phyloP scores from a whole-genome alignment of 345 rosid genomes.

The Nasturtium officinale region DNA sequence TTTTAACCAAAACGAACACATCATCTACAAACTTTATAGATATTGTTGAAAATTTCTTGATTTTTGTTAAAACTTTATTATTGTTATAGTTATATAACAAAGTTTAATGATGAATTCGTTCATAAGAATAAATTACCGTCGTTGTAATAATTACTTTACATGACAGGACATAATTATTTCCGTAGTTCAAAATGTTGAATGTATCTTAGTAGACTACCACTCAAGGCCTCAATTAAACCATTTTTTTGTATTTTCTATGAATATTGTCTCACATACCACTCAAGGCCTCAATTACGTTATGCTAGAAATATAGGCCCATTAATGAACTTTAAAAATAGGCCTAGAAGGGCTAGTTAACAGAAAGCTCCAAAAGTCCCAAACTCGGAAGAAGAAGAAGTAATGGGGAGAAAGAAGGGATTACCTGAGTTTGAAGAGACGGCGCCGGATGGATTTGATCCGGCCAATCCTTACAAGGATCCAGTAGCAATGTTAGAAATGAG shows the following conservation, averaged over 20 bases:
- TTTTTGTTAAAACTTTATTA: not conserved
- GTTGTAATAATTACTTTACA: not conserved
- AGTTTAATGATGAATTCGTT: not conserved
- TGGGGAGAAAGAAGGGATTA: slow-evolving; percentile 94
- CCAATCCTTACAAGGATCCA: slow-evolving; percentile 89
- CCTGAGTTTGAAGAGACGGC: slow-evolving; percentile 94
- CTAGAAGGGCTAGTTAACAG: not conserved
- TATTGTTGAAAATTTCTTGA: not conserved
- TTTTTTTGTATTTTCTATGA: too few relatives aligned
- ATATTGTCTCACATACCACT: not conserved
- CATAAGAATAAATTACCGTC: not conserved
- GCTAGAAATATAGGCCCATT: slow-evolving; percentile 4
- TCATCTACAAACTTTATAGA: not conserved
- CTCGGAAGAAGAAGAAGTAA: slow-evolving; percentile 32
- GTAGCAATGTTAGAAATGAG: slow-evolving; percentile 99
- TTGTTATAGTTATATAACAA: not conserved
- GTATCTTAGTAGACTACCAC: too few relatives aligned
- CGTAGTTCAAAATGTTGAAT: too few relatives aligned
- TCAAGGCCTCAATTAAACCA: too few relatives aligned
- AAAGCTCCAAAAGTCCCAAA: not conserved
- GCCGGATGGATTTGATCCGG: slow-evolving; percentile 95
- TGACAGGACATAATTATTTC: not conserved
- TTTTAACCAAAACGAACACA: not conserved
- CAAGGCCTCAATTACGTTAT: not conserved
- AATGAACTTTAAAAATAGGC: not conserved